Evolutionary conservation across 129 eudicot genomes (phyloP).

Genomic region (Saposhnikovia divaricata): DNA sequence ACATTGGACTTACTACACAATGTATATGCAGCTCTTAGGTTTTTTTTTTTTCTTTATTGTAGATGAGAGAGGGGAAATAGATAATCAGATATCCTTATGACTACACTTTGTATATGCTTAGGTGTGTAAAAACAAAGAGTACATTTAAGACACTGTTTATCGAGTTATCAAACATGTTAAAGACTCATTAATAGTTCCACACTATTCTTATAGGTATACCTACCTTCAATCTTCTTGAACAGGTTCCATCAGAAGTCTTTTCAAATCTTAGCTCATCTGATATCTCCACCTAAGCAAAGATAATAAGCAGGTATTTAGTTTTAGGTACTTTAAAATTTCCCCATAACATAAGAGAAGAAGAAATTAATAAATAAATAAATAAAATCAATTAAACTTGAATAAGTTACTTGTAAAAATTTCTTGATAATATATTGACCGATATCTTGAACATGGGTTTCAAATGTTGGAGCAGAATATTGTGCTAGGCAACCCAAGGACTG

Average conservation of each 20-base stretch:
- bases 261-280: conserved; percentile 20
- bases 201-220: neutral
- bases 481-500: conserved; percentile 87
- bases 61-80: neutral
- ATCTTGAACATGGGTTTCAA: conserved; percentile 51
- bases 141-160: neutral
- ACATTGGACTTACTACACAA: neutral
- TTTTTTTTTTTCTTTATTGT: neutral
- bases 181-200: neutral
- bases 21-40: neutral
- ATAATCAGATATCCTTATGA: neutral
- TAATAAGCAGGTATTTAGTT: neutral
- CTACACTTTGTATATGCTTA: neutral
- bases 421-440: conserved; percentile 51
- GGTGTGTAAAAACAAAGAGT: neutral
- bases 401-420: conserved; percentile 41
- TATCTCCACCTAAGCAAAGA: conserved; percentile 31
- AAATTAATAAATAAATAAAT: neutral
- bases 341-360: neutral
- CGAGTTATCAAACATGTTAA: neutral
- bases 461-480: conserved; percentile 50
- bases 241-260: conserved; percentile 32
- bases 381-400: conserved; percentile 23
- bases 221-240: conserved; percentile 63
- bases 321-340: neutral